phyloP scores from a whole-genome alignment of 1,284 basidiomycete species.

The Microbotryomycetes sp. region DNA sequence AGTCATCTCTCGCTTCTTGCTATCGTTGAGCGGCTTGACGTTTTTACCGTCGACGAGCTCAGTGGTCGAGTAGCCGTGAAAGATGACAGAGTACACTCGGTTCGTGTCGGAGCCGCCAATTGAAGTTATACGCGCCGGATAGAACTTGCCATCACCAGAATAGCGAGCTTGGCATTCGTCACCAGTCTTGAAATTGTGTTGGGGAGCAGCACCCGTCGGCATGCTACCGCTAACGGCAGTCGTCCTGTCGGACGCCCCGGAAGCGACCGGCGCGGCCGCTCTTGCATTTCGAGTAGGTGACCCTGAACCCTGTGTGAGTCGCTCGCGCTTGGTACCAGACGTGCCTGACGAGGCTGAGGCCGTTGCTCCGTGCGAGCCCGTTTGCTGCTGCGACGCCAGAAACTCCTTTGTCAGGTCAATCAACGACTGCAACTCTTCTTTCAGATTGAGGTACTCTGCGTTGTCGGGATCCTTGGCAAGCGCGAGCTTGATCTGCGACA shows the following conservation, averaged over 20 bases:
- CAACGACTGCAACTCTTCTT: constrained; percentile 78
- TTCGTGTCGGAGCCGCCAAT: constrained; percentile 78
- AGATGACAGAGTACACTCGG: constrained; percentile 84
- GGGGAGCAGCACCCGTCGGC: not conserved
- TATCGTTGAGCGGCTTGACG: constrained; percentile 31
- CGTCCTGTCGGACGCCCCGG: not conserved
- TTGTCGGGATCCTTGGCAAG: constrained; percentile 77
- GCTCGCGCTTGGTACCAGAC: not conserved
- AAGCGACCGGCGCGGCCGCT: not conserved
- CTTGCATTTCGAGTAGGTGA: not conserved
- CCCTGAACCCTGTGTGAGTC: not conserved
- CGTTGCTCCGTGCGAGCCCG: constrained; percentile 22
- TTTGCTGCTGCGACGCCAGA: constrained; percentile 43
- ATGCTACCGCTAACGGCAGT: not conserved
- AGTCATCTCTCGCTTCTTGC: constrained; percentile 32
- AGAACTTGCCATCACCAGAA: constrained; percentile 78
- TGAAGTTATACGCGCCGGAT: constrained; percentile 82
- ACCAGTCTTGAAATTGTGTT: constrained; percentile 54
- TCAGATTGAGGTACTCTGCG: constrained; percentile 58
- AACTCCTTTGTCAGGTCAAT: constrained; percentile 76
- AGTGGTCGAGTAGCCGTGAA: constrained; percentile 92
- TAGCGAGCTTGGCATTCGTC: constrained; percentile 91
- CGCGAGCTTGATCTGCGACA: constrained; percentile 69
- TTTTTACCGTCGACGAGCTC: constrained; percentile 65
- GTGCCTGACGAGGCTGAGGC: constrained; percentile 11